A percentile compares a stretch with the other conserved stretches of the same genome.
These are phyloP conservation scores for Acorus gramineus DNA, from an alignment of 106 monocot species.

Conservation along the genomic window DNA sequence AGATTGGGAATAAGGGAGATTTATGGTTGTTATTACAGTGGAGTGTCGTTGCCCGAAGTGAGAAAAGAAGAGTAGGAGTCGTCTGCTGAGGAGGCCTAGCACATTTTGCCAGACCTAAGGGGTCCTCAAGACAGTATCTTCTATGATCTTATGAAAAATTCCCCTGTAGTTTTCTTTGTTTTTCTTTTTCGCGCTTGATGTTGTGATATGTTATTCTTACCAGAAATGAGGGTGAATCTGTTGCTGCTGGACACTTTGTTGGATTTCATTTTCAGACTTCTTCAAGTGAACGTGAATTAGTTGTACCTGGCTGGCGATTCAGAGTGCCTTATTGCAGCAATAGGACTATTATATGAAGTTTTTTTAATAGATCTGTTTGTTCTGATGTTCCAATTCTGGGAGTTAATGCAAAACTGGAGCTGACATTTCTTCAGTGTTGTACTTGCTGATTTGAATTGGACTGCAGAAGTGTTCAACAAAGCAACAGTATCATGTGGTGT, in stretches of 20 bases:
- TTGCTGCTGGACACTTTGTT: slow-evolving; percentile 27
- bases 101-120: too few relatives aligned
- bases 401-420: slow-evolving; percentile 23
- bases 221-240: slow-evolving; percentile 26
- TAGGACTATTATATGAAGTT: slow-evolving; percentile 6
- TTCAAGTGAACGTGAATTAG: slow-evolving; percentile 4
- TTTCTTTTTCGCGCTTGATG: slow-evolving; percentile 30
- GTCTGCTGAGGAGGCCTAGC: too few relatives aligned
- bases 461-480: slow-evolving; percentile 19
- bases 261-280: slow-evolving; percentile 9
- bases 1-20: too few relatives aligned
- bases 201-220: slow-evolving; percentile 33
- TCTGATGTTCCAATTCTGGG: slow-evolving; percentile 20
- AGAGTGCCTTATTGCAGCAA: slow-evolving; percentile 5
- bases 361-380: slow-evolving; percentile 1
- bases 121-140: too few relatives aligned
- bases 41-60: too few relatives aligned
- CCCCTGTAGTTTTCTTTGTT: too few relatives aligned
- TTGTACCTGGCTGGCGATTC: slow-evolving; percentile 2
- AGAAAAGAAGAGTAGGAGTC: too few relatives aligned
- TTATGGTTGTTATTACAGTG: too few relatives aligned
- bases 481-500: slow-evolving; percentile 8
- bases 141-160: too few relatives aligned
- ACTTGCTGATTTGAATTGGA: slow-evolving; percentile 34
- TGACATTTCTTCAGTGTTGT: slow-evolving; percentile 24